phyloP scores from a whole-genome alignment of 2,329 filamentous ascomycete genomes.

The Septoria linicola region DNA sequence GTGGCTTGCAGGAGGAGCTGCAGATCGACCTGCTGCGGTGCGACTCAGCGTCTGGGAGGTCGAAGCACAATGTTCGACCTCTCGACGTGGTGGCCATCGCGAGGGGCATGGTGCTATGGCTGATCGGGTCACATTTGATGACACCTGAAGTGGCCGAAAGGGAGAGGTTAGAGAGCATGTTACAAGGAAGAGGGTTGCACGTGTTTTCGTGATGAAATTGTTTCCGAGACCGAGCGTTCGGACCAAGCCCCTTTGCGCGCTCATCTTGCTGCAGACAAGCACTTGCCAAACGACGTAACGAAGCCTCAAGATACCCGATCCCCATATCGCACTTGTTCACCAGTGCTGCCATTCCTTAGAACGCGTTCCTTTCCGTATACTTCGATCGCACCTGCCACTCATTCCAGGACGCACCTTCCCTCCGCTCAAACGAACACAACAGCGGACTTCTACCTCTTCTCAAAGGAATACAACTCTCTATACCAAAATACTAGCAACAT shows the following conservation, averaged over 20 bases:
- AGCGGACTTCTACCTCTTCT: background rate
- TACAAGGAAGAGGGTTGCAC: too few relatives aligned
- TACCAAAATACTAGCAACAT: background rate
- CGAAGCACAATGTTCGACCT: background rate
- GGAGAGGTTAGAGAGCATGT: too few relatives aligned
- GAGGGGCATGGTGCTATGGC: too few relatives aligned
- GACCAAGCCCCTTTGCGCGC: slow-evolving; percentile 3
- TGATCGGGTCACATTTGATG: too few relatives aligned
- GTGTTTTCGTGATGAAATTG: too few relatives aligned
- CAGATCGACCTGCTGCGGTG: background rate
- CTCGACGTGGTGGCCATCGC: too few relatives aligned
- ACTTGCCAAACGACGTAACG: slow-evolving; percentile 3
- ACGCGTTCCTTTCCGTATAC: slow-evolving; percentile 5
- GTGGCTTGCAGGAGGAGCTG: slow-evolving; percentile 9
- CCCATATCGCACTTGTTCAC: background rate
- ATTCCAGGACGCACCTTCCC: slow-evolving; percentile 8
- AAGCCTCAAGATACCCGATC: background rate
- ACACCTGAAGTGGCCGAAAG: too few relatives aligned
- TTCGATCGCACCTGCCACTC: slow-evolving; percentile 15
- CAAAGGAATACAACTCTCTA: background rate
- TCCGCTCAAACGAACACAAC: background rate
- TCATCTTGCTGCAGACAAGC: background rate
- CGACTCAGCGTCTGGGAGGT: background rate
- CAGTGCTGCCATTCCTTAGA: slow-evolving; percentile 17
- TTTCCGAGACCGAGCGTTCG: too few relatives aligned